Conservation (phyloP, 2,329 filamentous ascomycete species). For the Xylaria sp. region DNA sequence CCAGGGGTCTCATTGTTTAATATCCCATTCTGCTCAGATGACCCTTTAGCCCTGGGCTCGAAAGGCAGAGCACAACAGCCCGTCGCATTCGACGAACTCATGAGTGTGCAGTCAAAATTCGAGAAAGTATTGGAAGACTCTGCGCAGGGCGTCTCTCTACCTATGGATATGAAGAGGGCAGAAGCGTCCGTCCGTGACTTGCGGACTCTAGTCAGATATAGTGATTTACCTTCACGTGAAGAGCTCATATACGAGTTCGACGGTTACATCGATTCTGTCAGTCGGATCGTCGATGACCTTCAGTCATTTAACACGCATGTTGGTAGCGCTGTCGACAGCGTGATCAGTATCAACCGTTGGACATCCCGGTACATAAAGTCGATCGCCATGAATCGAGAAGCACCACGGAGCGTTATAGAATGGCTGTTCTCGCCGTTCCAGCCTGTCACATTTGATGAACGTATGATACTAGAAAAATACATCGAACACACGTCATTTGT, state of each 20-base stretch:
- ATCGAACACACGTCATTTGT: conserved; percentile 76
- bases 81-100: conserved; percentile 78
- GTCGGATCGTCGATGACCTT: conserved; percentile 71
- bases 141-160: conserved; percentile 72
- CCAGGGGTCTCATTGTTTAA: conserved; percentile 71
- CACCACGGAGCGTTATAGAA: conserved; percentile 49
- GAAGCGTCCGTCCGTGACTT: conserved; percentile 80
- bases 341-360: conserved; percentile 80
- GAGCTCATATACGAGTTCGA: conserved; percentile 81
- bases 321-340: conserved; percentile 76
- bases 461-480: conserved; percentile 76
- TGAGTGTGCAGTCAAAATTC: conserved; percentile 78
- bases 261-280: conserved; percentile 76
- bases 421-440: conserved; percentile 72
- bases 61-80: conserved; percentile 41
- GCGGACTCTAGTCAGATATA: conserved; percentile 76
- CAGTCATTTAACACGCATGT: conserved; percentile 81
- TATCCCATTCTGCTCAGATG: conserved; percentile 69
- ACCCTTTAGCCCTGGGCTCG: conserved; percentile 5
- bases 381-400: conserved; percentile 56
- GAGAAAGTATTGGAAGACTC: conserved; percentile 78
- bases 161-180: conserved; percentile 81
- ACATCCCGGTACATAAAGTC: conserved; percentile 75
- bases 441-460: conserved; percentile 67
- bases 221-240: conserved; percentile 71